Base-by-base conservation (phyloP, 2,329 filamentous ascomycete genomes). In the Drechslerella stenobrocha region DNA sequence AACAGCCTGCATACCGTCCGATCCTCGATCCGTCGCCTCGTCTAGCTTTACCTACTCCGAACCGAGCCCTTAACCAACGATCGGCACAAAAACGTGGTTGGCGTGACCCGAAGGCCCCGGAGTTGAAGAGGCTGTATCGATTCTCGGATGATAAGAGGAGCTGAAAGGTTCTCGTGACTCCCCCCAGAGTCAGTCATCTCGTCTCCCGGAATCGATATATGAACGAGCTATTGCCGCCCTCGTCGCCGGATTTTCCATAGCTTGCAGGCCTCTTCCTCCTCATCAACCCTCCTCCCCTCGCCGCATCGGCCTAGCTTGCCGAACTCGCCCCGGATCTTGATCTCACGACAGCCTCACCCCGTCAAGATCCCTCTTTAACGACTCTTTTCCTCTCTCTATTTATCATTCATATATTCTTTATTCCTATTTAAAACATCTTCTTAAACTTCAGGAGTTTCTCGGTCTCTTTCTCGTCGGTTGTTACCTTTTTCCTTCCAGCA, bases 341-440 rank as follows among this genome's bases (percentile, higher is more conserved):
- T 76, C 37, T 75, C 71, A 73, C 57, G 71, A 74, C 76, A 76
- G 76, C n/a, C 75, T 73, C 75, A 69, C 72, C 71, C 52, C 40
- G 28, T 67, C 70, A 69, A 70, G 58, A 70, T 59, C 69, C 74
- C 74, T 75, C 71, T 70, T 74, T 74, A 67, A 66, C 70, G 74
- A 73, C 73, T 73, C 23, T 69, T 72, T 57, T 53, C 59, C 58
- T 45, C n/a, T 56, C 73, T 72, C 5, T 5, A 71, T 70, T 60
- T 24, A 44, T 46, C 20, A 20, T 42, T 46, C 26, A 42, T 46
- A 52, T 40, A 70, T 71, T 72, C 67, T 50, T 48, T 44, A 52
- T 34, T 35, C 42, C 56, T 42, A n/a, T n/a, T n/a, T 52, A 20
- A 53, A 47, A 20, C 18, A 37, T 50, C 53, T 47, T 65, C 64